Evolutionary conservation across 805 yeast species (phyloP).

Genomic region (Torulaspora franciscae): DNA sequence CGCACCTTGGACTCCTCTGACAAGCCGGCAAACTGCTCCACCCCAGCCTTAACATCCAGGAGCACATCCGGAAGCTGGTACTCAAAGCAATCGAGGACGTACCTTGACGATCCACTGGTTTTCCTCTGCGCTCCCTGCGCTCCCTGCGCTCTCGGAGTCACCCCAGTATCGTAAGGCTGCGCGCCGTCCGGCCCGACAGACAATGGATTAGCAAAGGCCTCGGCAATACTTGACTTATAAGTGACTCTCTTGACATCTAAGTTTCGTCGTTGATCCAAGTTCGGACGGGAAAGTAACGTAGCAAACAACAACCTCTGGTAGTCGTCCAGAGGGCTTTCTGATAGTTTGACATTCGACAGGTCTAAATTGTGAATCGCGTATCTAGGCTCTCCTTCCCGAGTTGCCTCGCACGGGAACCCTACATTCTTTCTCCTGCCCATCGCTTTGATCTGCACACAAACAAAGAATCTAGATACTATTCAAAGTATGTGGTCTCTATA

Average conservation of each 20-base stretch:
- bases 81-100: conserved; percentile 28
- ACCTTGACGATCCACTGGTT: conserved; percentile 4
- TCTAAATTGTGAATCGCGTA: conserved; percentile 21
- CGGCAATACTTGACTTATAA: conserved; percentile 27
- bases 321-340: conserved; percentile 30
- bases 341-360: conserved; percentile 14
- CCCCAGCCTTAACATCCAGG: not conserved
- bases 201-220: conserved; percentile 13
- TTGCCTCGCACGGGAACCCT: not conserved
- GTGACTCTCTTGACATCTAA: conserved; percentile 14
- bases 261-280: conserved; percentile 7
- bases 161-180: not conserved
- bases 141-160: not conserved
- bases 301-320: conserved; percentile 32
- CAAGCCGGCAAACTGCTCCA: conserved; percentile 1
- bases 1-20: conserved; percentile 8
- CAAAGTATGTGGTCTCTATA: too few relatives aligned
- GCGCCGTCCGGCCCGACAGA: conserved; percentile 4
- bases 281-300: conserved; percentile 9
- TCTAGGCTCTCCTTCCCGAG: not conserved
- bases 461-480: not conserved
- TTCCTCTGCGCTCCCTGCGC: not conserved
- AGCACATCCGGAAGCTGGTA: conserved; percentile 28
- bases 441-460: not conserved
- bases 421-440: not conserved